phyloP scores from a whole-genome alignment of 116 monocot species.

The Trichopus zeylanicus region DNA sequence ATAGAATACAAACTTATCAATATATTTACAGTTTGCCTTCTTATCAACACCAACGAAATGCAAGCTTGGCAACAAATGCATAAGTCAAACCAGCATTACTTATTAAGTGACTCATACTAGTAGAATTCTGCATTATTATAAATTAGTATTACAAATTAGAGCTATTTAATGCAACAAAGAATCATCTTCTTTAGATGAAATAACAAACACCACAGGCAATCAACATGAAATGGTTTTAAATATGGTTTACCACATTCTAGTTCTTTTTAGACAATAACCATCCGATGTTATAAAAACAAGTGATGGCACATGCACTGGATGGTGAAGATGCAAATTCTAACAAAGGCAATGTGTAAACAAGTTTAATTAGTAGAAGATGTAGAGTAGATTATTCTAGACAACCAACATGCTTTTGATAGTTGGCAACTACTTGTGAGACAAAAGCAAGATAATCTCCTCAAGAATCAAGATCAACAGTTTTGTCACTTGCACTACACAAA shows the following conservation, averaged over 20 bases:
- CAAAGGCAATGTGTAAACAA: too few relatives aligned
- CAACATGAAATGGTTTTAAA: too few relatives aligned
- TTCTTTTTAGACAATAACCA: too few relatives aligned
- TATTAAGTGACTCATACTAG: slow-evolving; percentile 55
- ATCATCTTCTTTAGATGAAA: too few relatives aligned
- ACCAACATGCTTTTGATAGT: neutral
- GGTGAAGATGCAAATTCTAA: too few relatives aligned
- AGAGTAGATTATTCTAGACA: neutral
- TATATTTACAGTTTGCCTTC: slow-evolving; percentile 48
- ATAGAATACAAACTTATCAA: slow-evolving; percentile 27
- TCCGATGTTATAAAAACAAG: too few relatives aligned
- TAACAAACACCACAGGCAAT: too few relatives aligned
- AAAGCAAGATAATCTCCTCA: slow-evolving; percentile 67
- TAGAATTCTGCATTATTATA: slow-evolving; percentile 49
- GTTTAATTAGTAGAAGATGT: too few relatives aligned
- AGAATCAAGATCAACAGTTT: slow-evolving; percentile 43
- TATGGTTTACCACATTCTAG: too few relatives aligned
- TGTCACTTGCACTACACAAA: slow-evolving; percentile 47
- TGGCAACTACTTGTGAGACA: slow-evolving; percentile 35
- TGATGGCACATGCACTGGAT: too few relatives aligned
- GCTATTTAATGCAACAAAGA: too few relatives aligned
- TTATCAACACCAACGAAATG: slow-evolving; percentile 83
- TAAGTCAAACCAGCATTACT: slow-evolving; percentile 63
- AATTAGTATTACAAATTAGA: neutral
- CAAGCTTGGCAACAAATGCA: slow-evolving; percentile 80